These are phyloP conservation scores for Nigrospora sphaerica DNA, from an alignment of 2,329 filamentous ascomycete genomes.

Conservation along the genomic window DNA sequence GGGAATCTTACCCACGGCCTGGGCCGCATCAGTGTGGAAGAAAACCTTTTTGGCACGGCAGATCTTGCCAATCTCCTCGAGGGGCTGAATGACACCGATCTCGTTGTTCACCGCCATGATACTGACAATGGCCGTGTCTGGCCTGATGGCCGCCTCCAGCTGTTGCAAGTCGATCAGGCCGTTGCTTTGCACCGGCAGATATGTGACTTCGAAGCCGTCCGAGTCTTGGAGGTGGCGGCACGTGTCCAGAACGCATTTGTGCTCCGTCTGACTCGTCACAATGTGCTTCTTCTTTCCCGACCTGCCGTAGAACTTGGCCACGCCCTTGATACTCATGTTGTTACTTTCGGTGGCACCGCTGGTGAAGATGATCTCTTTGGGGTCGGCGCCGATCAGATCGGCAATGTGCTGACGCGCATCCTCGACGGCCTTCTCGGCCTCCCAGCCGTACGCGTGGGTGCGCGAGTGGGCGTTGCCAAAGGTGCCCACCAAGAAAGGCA, in stretches of 20 bases:
- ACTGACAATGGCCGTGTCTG: conserved; percentile 86
- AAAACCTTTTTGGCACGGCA: conserved; percentile 91
- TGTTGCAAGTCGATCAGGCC: conserved; percentile 81
- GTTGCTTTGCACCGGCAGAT: conserved; percentile 80
- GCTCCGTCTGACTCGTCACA: conserved; percentile 94
- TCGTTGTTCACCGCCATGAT: conserved; percentile 99
- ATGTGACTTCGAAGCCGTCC: conserved; percentile 95
- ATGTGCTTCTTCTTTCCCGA: conserved; percentile 97
- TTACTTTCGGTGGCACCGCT: conserved; percentile 98
- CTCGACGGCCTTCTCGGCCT: conserved; percentile 91
- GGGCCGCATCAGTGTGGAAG: conserved; percentile 95
- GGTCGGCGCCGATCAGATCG: conserved; percentile 80
- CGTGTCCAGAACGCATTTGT: conserved; percentile 98
- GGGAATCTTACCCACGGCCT: conserved; percentile 97
- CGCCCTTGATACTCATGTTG: conserved; percentile 99
- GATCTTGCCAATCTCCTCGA: conserved; percentile 87
- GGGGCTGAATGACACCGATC: conserved; percentile 96
- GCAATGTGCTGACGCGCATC: conserved; percentile 79
- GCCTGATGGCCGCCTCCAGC: conserved; percentile 80
- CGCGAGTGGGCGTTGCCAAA: conserved; percentile 97
- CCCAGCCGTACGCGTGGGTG: conserved; percentile 98
- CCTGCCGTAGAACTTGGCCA: conserved; percentile 89
- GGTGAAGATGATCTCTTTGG: conserved; percentile 98
- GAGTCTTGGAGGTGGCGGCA: conserved; percentile 86
- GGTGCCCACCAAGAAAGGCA: conserved; percentile 85